Conservation (phyloP, 768 basidiomycete genomes). For the Hypholoma fasciculare region DNA sequence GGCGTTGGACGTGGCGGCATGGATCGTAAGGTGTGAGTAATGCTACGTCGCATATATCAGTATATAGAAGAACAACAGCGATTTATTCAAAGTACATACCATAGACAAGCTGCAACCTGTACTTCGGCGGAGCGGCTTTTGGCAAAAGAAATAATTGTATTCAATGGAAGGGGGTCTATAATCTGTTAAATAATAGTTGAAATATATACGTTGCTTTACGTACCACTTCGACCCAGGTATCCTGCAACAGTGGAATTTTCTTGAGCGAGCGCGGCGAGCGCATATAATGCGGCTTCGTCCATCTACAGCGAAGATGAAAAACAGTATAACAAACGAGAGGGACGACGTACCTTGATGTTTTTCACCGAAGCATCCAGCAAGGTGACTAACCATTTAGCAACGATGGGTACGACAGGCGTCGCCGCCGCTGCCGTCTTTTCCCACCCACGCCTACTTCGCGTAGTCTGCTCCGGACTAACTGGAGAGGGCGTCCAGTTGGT, state of each 20-base stretch:
- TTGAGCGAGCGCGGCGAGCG: conserved; percentile 64
- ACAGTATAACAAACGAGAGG: neutral
- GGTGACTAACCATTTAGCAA: conserved; percentile 47
- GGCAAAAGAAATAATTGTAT: conserved; percentile 47
- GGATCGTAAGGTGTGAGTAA: conserved; percentile 63
- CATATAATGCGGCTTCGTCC: conserved; percentile 66
- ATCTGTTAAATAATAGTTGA: neutral
- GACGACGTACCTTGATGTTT: conserved; percentile 51
- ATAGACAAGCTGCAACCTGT: conserved; percentile 70
- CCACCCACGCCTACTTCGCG: conserved; percentile 70
- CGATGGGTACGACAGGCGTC: conserved; percentile 50
- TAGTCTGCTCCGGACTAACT: conserved; percentile 37
- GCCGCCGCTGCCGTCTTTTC: conserved; percentile 54
- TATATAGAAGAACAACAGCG: neutral
- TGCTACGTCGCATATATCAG: conserved; percentile 32
- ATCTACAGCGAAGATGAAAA: conserved; percentile 33
- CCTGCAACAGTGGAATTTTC: conserved; percentile 58
- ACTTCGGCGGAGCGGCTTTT: conserved; percentile 62
- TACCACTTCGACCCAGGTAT: conserved; percentile 42
- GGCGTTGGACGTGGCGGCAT: conserved; percentile 17
- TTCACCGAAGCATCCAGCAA: conserved; percentile 40
- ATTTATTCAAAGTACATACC: conserved; percentile 40
- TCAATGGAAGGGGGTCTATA: conserved; percentile 39
- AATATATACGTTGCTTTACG: neutral
- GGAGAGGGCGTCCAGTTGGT: conserved; percentile 46